Evolutionary conservation across 2,329 filamentous ascomycete species (phyloP).

Genomic region (Magnaporthales sp.): DNA sequence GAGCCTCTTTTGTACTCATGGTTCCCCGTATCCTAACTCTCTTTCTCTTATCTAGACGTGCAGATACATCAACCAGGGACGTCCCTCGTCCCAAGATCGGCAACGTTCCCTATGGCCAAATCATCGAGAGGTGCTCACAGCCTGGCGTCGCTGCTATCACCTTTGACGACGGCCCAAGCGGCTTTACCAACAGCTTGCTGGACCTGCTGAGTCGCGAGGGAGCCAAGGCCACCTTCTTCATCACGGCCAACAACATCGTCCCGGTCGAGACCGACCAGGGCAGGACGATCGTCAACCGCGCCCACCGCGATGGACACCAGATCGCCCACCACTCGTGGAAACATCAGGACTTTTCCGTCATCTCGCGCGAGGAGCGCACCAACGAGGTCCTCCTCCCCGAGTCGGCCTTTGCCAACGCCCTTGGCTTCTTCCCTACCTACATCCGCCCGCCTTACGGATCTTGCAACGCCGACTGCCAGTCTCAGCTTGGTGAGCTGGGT

Average conservation of each 20-base stretch:
- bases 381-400: constrained; percentile 34
- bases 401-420: constrained; percentile 25
- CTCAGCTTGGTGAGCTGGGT: constrained; percentile 19
- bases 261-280: constrained; percentile 20
- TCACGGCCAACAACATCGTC: constrained; percentile 25
- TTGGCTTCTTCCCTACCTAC: constrained; percentile 31
- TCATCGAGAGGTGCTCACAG: constrained; percentile 22
- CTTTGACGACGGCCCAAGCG: constrained; percentile 27
- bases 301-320: constrained; percentile 29
- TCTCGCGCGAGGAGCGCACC: constrained; percentile 18
- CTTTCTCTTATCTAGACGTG: constrained; percentile 17
- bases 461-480: constrained; percentile 16
- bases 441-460: constrained; percentile 28
- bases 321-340: constrained; percentile 31
- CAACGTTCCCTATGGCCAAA: constrained; percentile 19
- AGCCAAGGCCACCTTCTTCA: constrained; percentile 27
- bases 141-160: constrained; percentile 25
- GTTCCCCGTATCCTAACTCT: constrained; percentile 15
- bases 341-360: constrained; percentile 24
- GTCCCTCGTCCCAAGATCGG: constrained; percentile 18
- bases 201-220: constrained; percentile 22
- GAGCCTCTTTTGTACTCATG: constrained; percentile 23
- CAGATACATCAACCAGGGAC: constrained; percentile 15
- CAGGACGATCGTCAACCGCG: constrained; percentile 27
- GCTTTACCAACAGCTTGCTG: constrained; percentile 23